phyloP scores from a whole-genome alignment of 1,284 basidiomycete species.

The Sanghuangporus weigelae region DNA sequence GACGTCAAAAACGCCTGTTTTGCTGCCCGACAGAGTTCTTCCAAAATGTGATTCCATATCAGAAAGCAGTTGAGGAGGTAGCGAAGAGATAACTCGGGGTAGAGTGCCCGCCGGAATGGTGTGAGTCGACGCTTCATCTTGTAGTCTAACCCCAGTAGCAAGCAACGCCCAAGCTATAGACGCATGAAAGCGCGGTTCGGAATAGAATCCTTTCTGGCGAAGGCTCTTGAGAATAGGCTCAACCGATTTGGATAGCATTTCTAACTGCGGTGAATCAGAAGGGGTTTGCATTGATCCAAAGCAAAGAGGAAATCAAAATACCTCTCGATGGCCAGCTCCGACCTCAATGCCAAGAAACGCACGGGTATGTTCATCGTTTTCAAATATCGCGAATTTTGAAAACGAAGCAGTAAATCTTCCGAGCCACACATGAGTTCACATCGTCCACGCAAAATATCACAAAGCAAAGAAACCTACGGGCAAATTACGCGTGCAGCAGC shows the following conservation, averaged over 20 bases:
- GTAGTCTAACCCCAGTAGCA: background rate
- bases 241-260: slow-evolving; percentile 44
- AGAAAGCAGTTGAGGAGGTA: slow-evolving; percentile 17
- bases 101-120: background rate
- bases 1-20: slow-evolving; percentile 20
- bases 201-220: slow-evolving; percentile 70
- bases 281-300: slow-evolving; percentile 5
- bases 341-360: slow-evolving; percentile 71
- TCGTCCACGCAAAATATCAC: background rate
- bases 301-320: slow-evolving; percentile 27
- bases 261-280: slow-evolving; percentile 38
- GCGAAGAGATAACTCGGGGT: slow-evolving; percentile 4
- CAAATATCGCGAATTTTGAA: slow-evolving; percentile 58
- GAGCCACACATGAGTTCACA: background rate
- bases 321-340: slow-evolving; percentile 72
- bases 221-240: slow-evolving; percentile 48
- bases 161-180: slow-evolving; percentile 79
- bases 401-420: slow-evolving; percentile 69
- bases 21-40: slow-evolving; percentile 12
- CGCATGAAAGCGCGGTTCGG: slow-evolving; percentile 69
- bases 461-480: slow-evolving; percentile 36
- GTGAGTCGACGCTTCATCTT: background rate
- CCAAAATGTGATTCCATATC: slow-evolving; percentile 19
- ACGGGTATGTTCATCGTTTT: slow-evolving; percentile 75
- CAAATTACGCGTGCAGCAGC: slow-evolving; percentile 37